Conservation (phyloP, 2,329 filamentous ascomycete species). For the Ilyonectria sp. region DNA sequence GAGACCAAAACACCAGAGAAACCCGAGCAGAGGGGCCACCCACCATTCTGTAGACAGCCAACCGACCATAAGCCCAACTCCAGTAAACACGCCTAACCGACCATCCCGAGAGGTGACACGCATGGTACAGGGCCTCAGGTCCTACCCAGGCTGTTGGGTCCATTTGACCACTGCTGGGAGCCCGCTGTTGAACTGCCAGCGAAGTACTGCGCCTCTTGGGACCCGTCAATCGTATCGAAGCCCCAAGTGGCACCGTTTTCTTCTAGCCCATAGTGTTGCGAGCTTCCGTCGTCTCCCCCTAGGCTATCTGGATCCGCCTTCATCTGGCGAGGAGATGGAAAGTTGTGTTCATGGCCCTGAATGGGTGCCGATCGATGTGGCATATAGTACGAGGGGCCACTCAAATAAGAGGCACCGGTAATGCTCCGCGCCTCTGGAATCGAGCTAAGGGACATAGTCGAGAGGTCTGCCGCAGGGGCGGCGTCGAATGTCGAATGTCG, state of each 20-base stretch:
- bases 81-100: constrained; percentile 19
- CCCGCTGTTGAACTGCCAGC: constrained; percentile 13
- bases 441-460: constrained; percentile 18
- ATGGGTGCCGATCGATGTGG: constrained; percentile 32
- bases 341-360: constrained; percentile 33
- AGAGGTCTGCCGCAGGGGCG: constrained; percentile 34
- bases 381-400: constrained; percentile 38
- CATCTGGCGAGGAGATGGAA: constrained; percentile 37
- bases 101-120: constrained; percentile 1
- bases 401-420: constrained; percentile 25
- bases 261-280: constrained; percentile 37
- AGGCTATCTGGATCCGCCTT: constrained; percentile 38
- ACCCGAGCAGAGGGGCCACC: constrained; percentile 5
- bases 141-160: constrained; percentile 23
- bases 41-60: constrained; percentile 12
- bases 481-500: constrained; percentile 41
- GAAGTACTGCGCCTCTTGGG: constrained; percentile 36
- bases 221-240: constrained; percentile 35
- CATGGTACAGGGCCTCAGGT: constrained; percentile 6
- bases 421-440: constrained; percentile 27
- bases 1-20: constrained; percentile 18
- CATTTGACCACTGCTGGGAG: constrained; percentile 32
- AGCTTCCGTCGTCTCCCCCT: constrained; percentile 29
- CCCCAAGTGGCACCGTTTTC: constrained; percentile 30
- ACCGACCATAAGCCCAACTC: constrained; percentile 18